Evolutionary conservation across 768 basidiomycete genomes (phyloP).

Genomic region (Phylloporus sp.): DNA sequence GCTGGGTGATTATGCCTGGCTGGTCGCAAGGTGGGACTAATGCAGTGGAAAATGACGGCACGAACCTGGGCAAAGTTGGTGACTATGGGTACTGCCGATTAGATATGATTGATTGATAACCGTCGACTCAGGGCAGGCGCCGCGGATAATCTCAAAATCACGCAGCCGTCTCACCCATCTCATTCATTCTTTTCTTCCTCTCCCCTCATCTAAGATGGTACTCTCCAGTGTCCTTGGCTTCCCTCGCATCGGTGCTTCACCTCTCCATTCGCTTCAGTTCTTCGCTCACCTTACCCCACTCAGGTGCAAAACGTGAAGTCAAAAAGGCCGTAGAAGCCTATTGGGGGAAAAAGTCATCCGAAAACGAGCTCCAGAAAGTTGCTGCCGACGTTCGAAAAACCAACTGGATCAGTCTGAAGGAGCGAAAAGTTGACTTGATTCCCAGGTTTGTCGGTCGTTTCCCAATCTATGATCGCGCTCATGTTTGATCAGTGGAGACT

Average conservation of each 20-base stretch:
- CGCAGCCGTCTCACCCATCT: slow-evolving; percentile 5
- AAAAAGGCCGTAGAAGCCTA: slow-evolving; percentile 99
- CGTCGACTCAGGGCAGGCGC: slow-evolving; percentile 34
- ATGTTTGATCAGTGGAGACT: slow-evolving; percentile 74
- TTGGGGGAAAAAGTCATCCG: slow-evolving; percentile 91
- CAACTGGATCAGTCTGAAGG: slow-evolving; percentile 85
- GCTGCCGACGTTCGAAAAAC: slow-evolving; percentile 85
- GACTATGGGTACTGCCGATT: slow-evolving; percentile 14
- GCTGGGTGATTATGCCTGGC: neutral
- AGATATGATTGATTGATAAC: slow-evolving; percentile 20
- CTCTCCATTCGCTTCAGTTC: neutral
- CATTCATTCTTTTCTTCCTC: slow-evolving; percentile 14
- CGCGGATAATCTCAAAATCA: slow-evolving; percentile 28
- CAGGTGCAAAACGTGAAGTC: slow-evolving; percentile 90
- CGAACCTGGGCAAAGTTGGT: neutral
- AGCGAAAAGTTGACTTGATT: slow-evolving; percentile 81
- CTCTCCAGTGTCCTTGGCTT: slow-evolving; percentile 85
- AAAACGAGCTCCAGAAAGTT: slow-evolving; percentile 81
- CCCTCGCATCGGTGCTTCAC: slow-evolving; percentile 67
- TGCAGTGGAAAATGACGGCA: neutral
- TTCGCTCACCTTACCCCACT: slow-evolving; percentile 1
- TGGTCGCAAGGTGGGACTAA: neutral
- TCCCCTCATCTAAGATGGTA: slow-evolving; percentile 51
- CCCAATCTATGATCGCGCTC: slow-evolving; percentile 5
- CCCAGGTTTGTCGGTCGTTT: slow-evolving; percentile 63